Evolutionary conservation across 495 filamentous ascomycete genomes (phyloP).

Genomic region (Parmelia sp.): DNA sequence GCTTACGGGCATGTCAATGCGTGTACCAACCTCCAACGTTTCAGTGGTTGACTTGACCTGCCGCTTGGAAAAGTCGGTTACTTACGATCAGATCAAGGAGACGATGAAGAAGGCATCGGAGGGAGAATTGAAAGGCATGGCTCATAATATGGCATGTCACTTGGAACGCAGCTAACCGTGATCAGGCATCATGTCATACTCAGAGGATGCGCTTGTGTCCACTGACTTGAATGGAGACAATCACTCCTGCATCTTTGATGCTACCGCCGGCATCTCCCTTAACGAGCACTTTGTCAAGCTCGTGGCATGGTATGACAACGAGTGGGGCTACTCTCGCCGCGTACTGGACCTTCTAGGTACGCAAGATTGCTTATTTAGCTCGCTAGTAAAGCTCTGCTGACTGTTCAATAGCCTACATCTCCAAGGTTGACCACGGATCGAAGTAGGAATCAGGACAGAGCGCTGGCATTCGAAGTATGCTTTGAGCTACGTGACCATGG

Average conservation of each 20-base stretch:
- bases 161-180: slow-evolving; percentile 31
- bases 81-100: slow-evolving; percentile 91
- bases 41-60: slow-evolving; percentile 96
- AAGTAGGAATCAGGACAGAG: slow-evolving; percentile 35
- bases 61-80: slow-evolving; percentile 83
- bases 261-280: slow-evolving; percentile 97
- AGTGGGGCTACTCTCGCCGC: slow-evolving; percentile 97
- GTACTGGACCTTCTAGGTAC: slow-evolving; percentile 84
- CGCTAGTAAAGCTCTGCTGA: slow-evolving; percentile 14
- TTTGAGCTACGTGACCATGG: slow-evolving; percentile 26
- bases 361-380: slow-evolving; percentile 16
- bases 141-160: neutral
- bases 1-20: slow-evolving; percentile 99
- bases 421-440: slow-evolving; percentile 68
- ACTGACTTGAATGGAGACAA: slow-evolving; percentile 85
- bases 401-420: slow-evolving; percentile 60
- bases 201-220: slow-evolving; percentile 96
- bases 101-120: slow-evolving; percentile 83
- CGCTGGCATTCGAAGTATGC: slow-evolving; percentile 34
- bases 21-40: slow-evolving; percentile 97
- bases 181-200: slow-evolving; percentile 82
- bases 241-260: slow-evolving; percentile 96
- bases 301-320: slow-evolving; percentile 96
- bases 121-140: slow-evolving; percentile 75
- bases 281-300: slow-evolving; percentile 99